Base-by-base conservation (phyloP, 768 basidiomycete genomes). In the Boletus patriciae region DNA sequence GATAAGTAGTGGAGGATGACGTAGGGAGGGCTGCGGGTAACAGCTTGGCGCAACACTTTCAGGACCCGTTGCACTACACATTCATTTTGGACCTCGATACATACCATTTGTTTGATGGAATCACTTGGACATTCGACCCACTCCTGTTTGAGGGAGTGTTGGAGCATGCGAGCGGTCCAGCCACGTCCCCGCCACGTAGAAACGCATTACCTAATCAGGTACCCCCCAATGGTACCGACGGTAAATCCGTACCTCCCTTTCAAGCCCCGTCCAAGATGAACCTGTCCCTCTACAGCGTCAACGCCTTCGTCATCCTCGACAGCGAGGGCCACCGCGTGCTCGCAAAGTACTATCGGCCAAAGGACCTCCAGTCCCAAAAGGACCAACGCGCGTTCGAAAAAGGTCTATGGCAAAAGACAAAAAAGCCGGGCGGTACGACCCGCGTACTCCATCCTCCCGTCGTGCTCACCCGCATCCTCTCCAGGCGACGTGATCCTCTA, bases 331-430 rank as follows among this genome's bases (percentile, higher is more conserved):
- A 92, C 67, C 90, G 97, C 48, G 89, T 98, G 27, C 82, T 99
- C 11, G 91, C 96, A 31, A 98, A 98, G 73, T 98, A 98, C 78
- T 98, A 96, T 70, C 82, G 80, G 52, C 80, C 92, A n/a, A 79
- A 88, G 67, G 79, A 78, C 52, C 81, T 82, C 0, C 75, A 81
- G 4, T 31, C 84, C 6, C 70, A 93, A 63, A 98, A 98, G 73
- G 96, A 99, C 67, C 96, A 97, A 71, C 88, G 91, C 51, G 83
- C 87, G 10, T 98, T 98, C 70, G 97, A 99, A 78, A 96, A 97
- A 78, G 90, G 90, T 0, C 78, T 98, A 34, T 96, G 87, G 83
- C 87, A 92, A 64, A 99, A 99, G 76, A 97, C 96, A 0, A 94
- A 94, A 76, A 92, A 95, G 70, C 80, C 90, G 13, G 90, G 90